These are phyloP conservation scores for Herpotrichia juniperi DNA, from an alignment of 2,329 filamentous ascomycete species.

Conservation along the genomic window DNA sequence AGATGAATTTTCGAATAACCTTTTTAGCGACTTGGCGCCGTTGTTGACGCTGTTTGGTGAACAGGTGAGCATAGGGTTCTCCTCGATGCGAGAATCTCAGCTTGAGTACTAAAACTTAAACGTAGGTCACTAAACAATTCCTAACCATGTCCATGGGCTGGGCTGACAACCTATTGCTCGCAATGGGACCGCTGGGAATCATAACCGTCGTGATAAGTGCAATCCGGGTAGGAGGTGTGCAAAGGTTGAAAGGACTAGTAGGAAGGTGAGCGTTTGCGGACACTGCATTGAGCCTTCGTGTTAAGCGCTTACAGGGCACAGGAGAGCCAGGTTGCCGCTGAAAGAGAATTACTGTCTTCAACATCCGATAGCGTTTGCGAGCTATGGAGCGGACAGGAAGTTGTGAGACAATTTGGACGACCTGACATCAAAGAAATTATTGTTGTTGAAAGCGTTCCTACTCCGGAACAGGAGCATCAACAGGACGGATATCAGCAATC, in stretches of 20 bases:
- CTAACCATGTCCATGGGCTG: conserved; percentile 14
- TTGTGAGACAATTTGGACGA: conserved; percentile 23
- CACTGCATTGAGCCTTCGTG: no score
- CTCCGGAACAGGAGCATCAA: conserved; percentile 1
- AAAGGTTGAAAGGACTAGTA: conserved; percentile 8
- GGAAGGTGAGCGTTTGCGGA: no score
- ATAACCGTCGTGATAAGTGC: conserved; percentile 26
- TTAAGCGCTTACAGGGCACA: no score
- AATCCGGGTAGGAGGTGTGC: conserved; percentile 27
- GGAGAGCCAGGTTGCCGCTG: conserved; percentile 19
- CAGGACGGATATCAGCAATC: neutral
- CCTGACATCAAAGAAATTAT: conserved; percentile 2
- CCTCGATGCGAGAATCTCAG: no score
- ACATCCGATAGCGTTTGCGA: conserved; percentile 37
- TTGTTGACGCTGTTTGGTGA: conserved; percentile 23
- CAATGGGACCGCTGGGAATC: conserved; percentile 31
- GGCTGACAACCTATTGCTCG: conserved; percentile 21
- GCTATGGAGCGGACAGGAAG: conserved; percentile 24
- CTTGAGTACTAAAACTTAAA: no score
- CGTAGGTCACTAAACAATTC: conserved; percentile 17
- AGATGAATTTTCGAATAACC: conserved; percentile 5
- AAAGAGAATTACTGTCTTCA: conserved; percentile 36
- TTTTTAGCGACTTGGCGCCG: conserved; percentile 15
- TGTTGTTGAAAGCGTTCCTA: conserved; percentile 14
- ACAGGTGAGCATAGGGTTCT: no score